Conservation (phyloP, 306 rosid genomes). For the Lathyrus sativus region DNA sequence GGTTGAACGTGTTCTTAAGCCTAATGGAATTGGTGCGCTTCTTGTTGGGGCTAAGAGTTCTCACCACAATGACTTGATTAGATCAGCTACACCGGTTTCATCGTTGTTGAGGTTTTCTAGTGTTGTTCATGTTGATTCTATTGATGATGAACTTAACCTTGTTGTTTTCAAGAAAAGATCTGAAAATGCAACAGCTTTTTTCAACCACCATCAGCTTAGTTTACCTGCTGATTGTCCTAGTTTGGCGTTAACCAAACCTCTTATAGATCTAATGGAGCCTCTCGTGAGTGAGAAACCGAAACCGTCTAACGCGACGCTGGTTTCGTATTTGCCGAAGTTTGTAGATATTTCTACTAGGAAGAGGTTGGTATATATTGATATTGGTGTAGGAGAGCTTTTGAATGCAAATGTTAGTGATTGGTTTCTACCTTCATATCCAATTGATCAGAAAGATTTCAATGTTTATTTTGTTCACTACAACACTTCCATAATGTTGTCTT, state of each 20-base stretch:
- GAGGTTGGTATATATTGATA: slow-evolving; percentile 69
- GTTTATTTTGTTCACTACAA: slow-evolving; percentile 89
- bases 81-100: slow-evolving; percentile 80
- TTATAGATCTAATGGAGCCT: slow-evolving; percentile 68
- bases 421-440: slow-evolving; percentile 73
- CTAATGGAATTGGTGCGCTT: slow-evolving; percentile 87
- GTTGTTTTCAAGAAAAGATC: slow-evolving; percentile 72
- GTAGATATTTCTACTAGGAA: slow-evolving; percentile 60
- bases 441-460: slow-evolving; percentile 60
- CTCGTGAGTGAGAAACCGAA: slow-evolving; percentile 53
- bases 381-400: slow-evolving; percentile 73
- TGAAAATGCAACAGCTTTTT: slow-evolving; percentile 43
- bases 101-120: slow-evolving; percentile 71
- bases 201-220: slow-evolving; percentile 51
- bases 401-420: slow-evolving; percentile 54
- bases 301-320: background rate
- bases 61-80: slow-evolving; percentile 55
- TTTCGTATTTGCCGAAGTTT: slow-evolving; percentile 66
- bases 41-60: slow-evolving; percentile 49
- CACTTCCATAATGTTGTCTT: slow-evolving; percentile 69
- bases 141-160: slow-evolving; percentile 54
- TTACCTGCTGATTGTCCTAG: slow-evolving; percentile 80
- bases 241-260: slow-evolving; percentile 52
- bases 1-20: slow-evolving; percentile 87
- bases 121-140: slow-evolving; percentile 64